Evolutionary conservation across 1,284 basidiomycete species (phyloP), one percentile per base, ranked within the genome.

Genomic region (Moniliophthora roreri): DNA sequence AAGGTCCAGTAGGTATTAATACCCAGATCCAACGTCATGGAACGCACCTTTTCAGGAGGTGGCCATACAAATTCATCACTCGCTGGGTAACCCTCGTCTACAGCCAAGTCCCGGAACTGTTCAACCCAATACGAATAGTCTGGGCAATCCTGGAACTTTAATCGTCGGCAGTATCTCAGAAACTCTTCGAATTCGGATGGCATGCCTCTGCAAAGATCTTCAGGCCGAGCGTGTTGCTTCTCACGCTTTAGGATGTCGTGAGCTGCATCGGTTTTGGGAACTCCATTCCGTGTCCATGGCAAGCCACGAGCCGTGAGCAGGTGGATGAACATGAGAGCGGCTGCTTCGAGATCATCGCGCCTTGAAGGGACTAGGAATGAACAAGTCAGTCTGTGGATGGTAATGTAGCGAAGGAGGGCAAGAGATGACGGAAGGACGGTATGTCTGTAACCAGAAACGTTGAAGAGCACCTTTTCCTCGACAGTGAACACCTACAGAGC

Each of bases 271-370:
- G 81, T 82, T 61, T 84, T 86, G 4, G 87, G 87, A 5, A 90
- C 77, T 10, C 87, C 87, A 55, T 87, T 85, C 13, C 88, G 77
- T 35, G 86, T 89, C 87, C 87, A 90, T 16, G 79, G 71, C 28
- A 90, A 78, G 4, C 87, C 87, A n/a, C 79, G 77, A 1, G 88
- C 86, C 2, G 84, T 90, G 39, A 90, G 73, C 16, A 90, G 74
- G 63, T 90, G 87, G 54, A 90, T 86, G 53, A 90, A 74, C 85
- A 90, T 87, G 35, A 90, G 73, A 2, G 85, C 86, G 26, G 79
- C 74, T 0, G 87, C 87, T 67, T 90, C 87, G 49, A 90, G 75
- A 62, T 90, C 87, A 62, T 90, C 87, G 56, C 87, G 76, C 42
- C 87, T 78, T 52, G 87, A 85, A 18, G 87, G 86, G 16, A 89